These are phyloP conservation scores for Apiosordaria backusii DNA, from an alignment of 495 filamentous ascomycete genomes.

Conservation along the genomic window DNA sequence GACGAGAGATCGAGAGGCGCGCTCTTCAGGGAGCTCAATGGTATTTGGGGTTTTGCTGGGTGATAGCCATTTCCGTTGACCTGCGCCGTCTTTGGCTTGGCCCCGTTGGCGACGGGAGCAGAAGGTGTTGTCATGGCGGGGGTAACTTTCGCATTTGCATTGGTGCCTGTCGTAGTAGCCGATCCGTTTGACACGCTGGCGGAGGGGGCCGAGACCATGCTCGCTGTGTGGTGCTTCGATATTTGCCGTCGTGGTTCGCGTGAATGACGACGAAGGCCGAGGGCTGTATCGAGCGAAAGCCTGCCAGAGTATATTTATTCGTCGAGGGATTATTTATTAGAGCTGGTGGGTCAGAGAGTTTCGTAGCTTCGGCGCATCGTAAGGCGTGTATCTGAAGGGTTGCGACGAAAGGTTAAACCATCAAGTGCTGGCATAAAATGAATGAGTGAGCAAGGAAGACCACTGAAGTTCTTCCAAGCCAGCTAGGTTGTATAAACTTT, in stretches of 20 bases:
- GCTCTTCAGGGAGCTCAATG: constrained; percentile 51
- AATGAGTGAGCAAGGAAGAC: not conserved
- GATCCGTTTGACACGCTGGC: constrained; percentile 34
- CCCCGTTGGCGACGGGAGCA: constrained; percentile 31
- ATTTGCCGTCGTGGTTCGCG: not conserved
- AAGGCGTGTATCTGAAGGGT: not conserved
- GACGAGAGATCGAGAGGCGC: constrained; percentile 76
- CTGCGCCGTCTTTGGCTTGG: constrained; percentile 42
- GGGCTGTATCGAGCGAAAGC: not conserved
- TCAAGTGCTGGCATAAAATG: not conserved
- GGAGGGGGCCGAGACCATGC: constrained; percentile 42
- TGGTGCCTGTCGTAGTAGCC: constrained; percentile 34
- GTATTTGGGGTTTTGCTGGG: constrained; percentile 45
- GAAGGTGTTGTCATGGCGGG: constrained; percentile 37
- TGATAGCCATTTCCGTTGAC: constrained; percentile 53
- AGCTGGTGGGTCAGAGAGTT: not conserved
- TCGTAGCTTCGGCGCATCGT: constrained; percentile 3
- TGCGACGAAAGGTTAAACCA: not conserved
- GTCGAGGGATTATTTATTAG: not conserved
- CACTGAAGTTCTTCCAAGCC: not conserved
- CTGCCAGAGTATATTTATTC: not conserved
- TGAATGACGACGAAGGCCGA: not conserved
- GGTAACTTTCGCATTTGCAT: constrained; percentile 47
- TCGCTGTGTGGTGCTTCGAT: constrained; percentile 20
- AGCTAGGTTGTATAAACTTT: not conserved